These are phyloP conservation scores for Paramyrothecium roridum DNA, from an alignment of 2,329 filamentous ascomycete species.

Conservation along the genomic window DNA sequence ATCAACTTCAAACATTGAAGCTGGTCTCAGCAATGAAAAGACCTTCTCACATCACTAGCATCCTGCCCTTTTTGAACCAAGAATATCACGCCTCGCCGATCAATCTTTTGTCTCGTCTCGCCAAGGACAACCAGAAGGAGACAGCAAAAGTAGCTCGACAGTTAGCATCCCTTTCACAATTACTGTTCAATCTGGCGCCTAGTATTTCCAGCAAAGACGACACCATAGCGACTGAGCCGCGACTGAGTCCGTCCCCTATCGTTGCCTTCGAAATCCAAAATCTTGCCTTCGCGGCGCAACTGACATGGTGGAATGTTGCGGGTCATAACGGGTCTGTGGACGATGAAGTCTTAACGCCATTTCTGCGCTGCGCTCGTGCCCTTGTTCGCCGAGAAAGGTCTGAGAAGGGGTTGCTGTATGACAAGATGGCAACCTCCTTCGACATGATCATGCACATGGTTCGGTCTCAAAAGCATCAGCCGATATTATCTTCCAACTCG, in stretches of 20 bases:
- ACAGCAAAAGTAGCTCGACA: slow-evolving; percentile 59
- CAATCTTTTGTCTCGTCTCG: slow-evolving; percentile 49
- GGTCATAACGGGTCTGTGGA: slow-evolving; percentile 57
- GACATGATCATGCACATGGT: slow-evolving; percentile 27
- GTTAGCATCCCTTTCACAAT: slow-evolving; percentile 63
- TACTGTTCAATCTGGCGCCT: slow-evolving; percentile 63
- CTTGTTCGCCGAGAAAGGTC: slow-evolving; percentile 52
- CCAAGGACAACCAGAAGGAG: slow-evolving; percentile 39
- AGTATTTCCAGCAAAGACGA: slow-evolving; percentile 66
- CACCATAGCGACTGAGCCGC: slow-evolving; percentile 45
- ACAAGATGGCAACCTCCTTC: slow-evolving; percentile 27
- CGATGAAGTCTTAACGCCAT: slow-evolving; percentile 63
- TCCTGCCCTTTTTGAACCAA: slow-evolving; percentile 52
- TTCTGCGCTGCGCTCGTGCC: slow-evolving; percentile 60
- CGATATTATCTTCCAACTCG: slow-evolving; percentile 33
- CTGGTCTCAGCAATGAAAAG: slow-evolving; percentile 60
- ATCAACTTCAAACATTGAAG: slow-evolving; percentile 64
- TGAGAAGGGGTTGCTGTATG: slow-evolving; percentile 31
- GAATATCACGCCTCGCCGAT: slow-evolving; percentile 54
- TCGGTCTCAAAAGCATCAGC: slow-evolving; percentile 27
- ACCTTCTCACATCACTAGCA: slow-evolving; percentile 54
- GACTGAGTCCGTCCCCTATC: slow-evolving; percentile 53
- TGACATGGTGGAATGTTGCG: slow-evolving; percentile 64
- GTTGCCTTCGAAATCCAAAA: slow-evolving; percentile 61
- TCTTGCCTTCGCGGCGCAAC: slow-evolving; percentile 57